Evolutionary conservation across 768 basidiomycete genomes (phyloP).

Genomic region (Suillus weaverae): DNA sequence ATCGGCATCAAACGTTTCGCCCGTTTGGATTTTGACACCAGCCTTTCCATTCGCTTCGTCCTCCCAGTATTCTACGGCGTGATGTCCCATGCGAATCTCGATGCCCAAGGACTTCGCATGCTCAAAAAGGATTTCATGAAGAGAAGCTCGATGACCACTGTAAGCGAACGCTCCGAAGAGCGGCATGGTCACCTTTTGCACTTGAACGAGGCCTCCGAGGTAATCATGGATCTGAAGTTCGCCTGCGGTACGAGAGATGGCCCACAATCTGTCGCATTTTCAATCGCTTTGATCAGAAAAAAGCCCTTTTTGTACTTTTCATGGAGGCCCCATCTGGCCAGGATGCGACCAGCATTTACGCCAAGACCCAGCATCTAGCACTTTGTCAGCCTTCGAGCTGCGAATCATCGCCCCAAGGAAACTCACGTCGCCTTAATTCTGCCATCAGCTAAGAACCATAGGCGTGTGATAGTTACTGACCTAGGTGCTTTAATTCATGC

Average conservation of each 20-base stretch:
- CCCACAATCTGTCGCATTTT: slow-evolving; percentile 18
- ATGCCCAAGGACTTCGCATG: slow-evolving; percentile 21
- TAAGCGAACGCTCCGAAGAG: slow-evolving; percentile 21
- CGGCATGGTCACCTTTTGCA: slow-evolving; percentile 18
- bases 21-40: slow-evolving; percentile 17
- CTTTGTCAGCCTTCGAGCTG: slow-evolving; percentile 1
- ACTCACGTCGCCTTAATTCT: slow-evolving; percentile 18
- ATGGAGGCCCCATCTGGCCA: slow-evolving; percentile 24
- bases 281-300: slow-evolving; percentile 16
- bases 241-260: slow-evolving; percentile 17
- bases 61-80: slow-evolving; percentile 22
- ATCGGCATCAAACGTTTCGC: slow-evolving; percentile 18
- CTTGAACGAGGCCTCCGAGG: slow-evolving; percentile 19
- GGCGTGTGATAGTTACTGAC: slow-evolving; percentile 11
- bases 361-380: slow-evolving; percentile 20
- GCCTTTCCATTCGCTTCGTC: slow-evolving; percentile 11
- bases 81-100: slow-evolving; percentile 20
- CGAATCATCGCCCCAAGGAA: not conserved
- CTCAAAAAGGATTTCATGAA: slow-evolving; percentile 21
- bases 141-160: slow-evolving; percentile 29
- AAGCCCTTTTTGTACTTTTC: slow-evolving; percentile 14
- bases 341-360: slow-evolving; percentile 24
- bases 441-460: slow-evolving; percentile 8
- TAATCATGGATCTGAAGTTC: slow-evolving; percentile 20
- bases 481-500: slow-evolving; percentile 14